These are phyloP conservation scores for Trypethelium eluteriae DNA, from an alignment of 495 filamentous ascomycete species.

Conservation along the genomic window DNA sequence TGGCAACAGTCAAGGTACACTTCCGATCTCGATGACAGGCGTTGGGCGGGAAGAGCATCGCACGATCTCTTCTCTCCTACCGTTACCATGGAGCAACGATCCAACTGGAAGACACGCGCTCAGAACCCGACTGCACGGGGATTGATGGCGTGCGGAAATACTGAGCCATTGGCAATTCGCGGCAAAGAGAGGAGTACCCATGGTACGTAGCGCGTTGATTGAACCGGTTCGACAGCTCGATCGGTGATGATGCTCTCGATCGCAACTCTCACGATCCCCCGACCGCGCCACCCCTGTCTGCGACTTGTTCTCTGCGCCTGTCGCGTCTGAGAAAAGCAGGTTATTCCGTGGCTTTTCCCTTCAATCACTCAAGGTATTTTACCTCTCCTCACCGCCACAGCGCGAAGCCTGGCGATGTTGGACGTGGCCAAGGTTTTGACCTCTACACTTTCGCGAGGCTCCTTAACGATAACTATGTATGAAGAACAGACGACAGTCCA, in stretches of 20 bases:
- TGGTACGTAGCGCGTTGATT: neutral
- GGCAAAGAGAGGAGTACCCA: no score
- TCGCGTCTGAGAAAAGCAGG: neutral
- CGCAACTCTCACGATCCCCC: neutral
- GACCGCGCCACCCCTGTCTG: slow-evolving; percentile 2
- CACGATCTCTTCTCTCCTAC: neutral
- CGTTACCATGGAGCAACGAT: neutral
- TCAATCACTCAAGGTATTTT: no score
- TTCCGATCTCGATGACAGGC: slow-evolving; percentile 10
- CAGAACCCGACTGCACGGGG: neutral
- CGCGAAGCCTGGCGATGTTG: no score
- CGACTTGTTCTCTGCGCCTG: slow-evolving; percentile 8
- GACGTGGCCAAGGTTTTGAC: no score
- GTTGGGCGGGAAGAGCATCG: slow-evolving; percentile 5
- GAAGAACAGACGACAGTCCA: no score
- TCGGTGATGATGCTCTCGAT: slow-evolving; percentile 4
- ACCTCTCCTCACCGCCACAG: no score
- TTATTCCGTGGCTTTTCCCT: neutral
- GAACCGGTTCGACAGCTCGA: neutral
- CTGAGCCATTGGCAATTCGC: neutral
- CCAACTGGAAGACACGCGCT: neutral
- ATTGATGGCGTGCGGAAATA: neutral
- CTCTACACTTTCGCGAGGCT: no score
- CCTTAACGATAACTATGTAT: no score
- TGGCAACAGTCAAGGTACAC: neutral